These are phyloP conservation scores for Berberis thunbergii DNA, from an alignment of 164 flowering plant genomes.

Conservation along the genomic window DNA sequence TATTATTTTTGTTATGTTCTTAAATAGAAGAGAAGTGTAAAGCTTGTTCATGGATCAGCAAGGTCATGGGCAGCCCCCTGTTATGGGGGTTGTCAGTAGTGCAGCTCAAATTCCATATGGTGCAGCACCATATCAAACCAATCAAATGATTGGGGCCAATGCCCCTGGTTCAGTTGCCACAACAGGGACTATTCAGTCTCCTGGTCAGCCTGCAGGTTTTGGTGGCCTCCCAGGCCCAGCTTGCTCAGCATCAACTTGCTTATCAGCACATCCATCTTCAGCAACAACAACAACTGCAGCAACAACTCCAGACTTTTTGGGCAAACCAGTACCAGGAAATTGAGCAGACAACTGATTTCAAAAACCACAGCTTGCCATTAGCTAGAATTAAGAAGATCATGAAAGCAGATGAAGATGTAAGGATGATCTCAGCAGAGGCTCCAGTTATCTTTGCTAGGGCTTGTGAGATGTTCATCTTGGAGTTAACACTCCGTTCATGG, in stretches of 20 bases:
- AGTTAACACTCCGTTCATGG: slow-evolving; percentile 70
- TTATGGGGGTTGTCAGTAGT: slow-evolving; percentile 32
- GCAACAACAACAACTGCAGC: slow-evolving; percentile 60
- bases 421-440: slow-evolving; percentile 85
- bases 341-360: slow-evolving; percentile 55
- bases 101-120: slow-evolving; percentile 41
- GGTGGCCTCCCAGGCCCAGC: slow-evolving; percentile 42
- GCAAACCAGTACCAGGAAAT: slow-evolving; percentile 52
- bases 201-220: slow-evolving; percentile 31
- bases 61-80: slow-evolving; percentile 48
- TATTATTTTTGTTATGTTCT: neutral
- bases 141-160: slow-evolving; percentile 37
- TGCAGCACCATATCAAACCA: slow-evolving; percentile 35
- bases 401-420: slow-evolving; percentile 83
- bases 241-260: slow-evolving; percentile 57
- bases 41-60: slow-evolving; percentile 41
- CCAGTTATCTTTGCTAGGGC: slow-evolving; percentile 73
- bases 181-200: slow-evolving; percentile 21
- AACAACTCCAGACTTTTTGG: slow-evolving; percentile 67
- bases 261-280: slow-evolving; percentile 67
- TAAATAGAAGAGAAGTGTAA: neutral
- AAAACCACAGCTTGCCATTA: slow-evolving; percentile 70
- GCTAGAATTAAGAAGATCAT: slow-evolving; percentile 81
- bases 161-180: slow-evolving; percentile 24
- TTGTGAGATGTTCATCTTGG: slow-evolving; percentile 80